phyloP scores from a whole-genome alignment of 768 basidiomycete species.

The Boletus pseudopeckii region DNA sequence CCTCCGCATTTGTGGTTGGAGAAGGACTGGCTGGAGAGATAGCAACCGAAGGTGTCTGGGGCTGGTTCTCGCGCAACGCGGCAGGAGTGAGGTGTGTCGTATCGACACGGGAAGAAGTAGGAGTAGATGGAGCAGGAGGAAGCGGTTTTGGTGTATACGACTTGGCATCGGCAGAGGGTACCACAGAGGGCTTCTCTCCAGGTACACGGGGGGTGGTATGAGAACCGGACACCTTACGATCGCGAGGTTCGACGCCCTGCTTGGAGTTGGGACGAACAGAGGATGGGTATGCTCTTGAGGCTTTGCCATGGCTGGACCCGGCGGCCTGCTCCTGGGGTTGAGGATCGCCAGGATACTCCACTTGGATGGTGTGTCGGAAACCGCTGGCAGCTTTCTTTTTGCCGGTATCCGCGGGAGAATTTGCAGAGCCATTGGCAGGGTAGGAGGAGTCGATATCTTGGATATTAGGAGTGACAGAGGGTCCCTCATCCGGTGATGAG shows the following conservation, averaged over 20 bases:
- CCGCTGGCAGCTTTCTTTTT: conserved; percentile 45
- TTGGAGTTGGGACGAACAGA: conserved; percentile 12
- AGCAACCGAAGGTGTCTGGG: conserved; percentile 30
- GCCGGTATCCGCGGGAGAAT: conserved; percentile 38
- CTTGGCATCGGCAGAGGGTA: conserved; percentile 12
- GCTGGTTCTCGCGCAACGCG: conserved; percentile 27
- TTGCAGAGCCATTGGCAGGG: conserved; percentile 26
- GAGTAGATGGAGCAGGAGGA: conserved; percentile 28
- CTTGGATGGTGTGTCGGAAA: conserved; percentile 92
- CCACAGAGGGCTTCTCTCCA: conserved; percentile 18
- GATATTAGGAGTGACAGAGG: conserved; percentile 14
- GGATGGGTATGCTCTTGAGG: conserved; percentile 14
- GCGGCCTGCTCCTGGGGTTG: conserved; percentile 22
- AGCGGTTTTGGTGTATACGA: conserved; percentile 26
- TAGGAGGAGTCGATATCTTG: conserved; percentile 20
- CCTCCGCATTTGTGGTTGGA: conserved; percentile 27
- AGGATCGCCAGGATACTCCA: conserved; percentile 78
- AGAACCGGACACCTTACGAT: conserved; percentile 16
- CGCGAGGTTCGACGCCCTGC: conserved; percentile 14
- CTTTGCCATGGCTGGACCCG: conserved; percentile 21
- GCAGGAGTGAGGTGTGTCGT: conserved; percentile 21
- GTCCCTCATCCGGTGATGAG: conserved; percentile 27
- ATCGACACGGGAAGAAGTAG: conserved; percentile 17
- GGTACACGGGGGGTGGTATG: background rate
- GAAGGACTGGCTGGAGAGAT: conserved; percentile 45